Evolutionary conservation across 768 basidiomycete species (phyloP).

Genomic region (Candolleomyces aberdarensis): DNA sequence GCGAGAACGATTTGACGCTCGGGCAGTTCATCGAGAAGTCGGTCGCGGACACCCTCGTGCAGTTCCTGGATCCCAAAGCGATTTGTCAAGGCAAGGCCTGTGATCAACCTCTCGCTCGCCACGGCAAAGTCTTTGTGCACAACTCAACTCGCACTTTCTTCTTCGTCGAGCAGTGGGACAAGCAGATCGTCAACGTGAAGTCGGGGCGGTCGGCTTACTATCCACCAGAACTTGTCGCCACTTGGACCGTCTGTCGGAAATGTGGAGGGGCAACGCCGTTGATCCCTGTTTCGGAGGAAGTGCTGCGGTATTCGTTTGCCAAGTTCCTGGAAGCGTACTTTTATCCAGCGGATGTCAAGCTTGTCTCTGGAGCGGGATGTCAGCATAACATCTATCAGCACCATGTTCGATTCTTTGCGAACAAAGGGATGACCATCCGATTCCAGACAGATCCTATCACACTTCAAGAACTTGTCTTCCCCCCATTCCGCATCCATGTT

Average conservation of each 20-base stretch:
- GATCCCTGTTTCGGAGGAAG: constrained; percentile 86
- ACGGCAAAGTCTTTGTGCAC: constrained; percentile 91
- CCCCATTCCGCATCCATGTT: constrained; percentile 82
- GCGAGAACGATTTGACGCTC: constrained; percentile 88
- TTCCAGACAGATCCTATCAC: constrained; percentile 84
- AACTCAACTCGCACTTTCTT: constrained; percentile 80
- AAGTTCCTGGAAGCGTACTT: constrained; percentile 96
- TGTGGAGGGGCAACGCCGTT: constrained; percentile 82
- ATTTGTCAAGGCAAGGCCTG: constrained; percentile 84
- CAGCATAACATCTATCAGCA: constrained; percentile 93
- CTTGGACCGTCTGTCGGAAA: constrained; percentile 85
- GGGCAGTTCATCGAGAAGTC: constrained; percentile 90
- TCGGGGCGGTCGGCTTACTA: constrained; percentile 28
- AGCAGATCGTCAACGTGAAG: constrained; percentile 60
- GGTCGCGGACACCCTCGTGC: constrained; percentile 62
- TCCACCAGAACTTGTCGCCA: constrained; percentile 76
- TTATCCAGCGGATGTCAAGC: constrained; percentile 83
- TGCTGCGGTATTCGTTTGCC: constrained; percentile 91
- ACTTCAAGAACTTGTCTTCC: constrained; percentile 85
- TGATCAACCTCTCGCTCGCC: constrained; percentile 72
- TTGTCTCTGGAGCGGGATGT: constrained; percentile 87
- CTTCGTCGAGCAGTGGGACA: constrained; percentile 87
- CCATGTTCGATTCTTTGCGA: constrained; percentile 89
- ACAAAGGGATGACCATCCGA: constrained; percentile 78
- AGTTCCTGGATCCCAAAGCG: constrained; percentile 70